phyloP scores from a whole-genome alignment of 2,329 filamentous ascomycete genomes.

The Aspergillus sp. region DNA sequence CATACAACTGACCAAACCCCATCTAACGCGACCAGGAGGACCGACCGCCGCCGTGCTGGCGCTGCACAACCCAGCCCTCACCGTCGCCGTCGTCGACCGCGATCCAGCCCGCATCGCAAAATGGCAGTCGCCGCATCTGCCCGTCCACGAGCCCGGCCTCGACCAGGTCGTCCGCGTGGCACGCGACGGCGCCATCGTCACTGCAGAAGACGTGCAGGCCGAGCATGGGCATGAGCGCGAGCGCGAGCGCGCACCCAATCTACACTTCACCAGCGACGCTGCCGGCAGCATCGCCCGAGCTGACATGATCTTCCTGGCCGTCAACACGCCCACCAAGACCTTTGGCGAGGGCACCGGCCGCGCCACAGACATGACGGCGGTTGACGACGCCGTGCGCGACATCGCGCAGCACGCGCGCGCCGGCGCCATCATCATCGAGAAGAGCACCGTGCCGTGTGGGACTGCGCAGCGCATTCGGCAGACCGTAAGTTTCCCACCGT shows the following conservation, averaged over 20 bases:
- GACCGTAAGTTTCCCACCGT: constrained; percentile 51
- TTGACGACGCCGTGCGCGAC: constrained; percentile 67
- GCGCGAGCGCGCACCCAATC: constrained; percentile 45
- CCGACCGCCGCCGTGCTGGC: constrained; percentile 75
- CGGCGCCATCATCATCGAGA: constrained; percentile 75
- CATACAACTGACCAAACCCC: no score
- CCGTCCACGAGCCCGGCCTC: constrained; percentile 74
- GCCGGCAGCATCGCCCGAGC: constrained; percentile 62
- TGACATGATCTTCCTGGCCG: constrained; percentile 71
- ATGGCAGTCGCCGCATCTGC: constrained; percentile 72
- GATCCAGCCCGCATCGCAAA: constrained; percentile 64
- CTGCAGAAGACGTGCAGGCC: no score
- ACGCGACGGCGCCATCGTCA: neutral
- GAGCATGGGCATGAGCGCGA: no score
- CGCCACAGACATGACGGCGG: constrained; percentile 70
- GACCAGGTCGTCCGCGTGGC: constrained; percentile 61
- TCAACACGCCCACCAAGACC: constrained; percentile 77
- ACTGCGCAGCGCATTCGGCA: constrained; percentile 69
- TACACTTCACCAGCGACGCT: constrained; percentile 72
- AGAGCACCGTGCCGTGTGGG: constrained; percentile 75
- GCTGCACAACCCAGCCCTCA: constrained; percentile 67
- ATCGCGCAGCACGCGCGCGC: constrained; percentile 66
- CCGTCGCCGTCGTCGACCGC: constrained; percentile 72
- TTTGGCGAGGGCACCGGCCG: constrained; percentile 67
- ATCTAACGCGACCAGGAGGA: constrained; percentile 53